A percentile compares a stretch with the other conserved stretches of the same genome.
Evolutionary conservation across 2,329 filamentous ascomycete genomes (phyloP).

Genomic region (Raffaelea deltoideospora): DNA sequence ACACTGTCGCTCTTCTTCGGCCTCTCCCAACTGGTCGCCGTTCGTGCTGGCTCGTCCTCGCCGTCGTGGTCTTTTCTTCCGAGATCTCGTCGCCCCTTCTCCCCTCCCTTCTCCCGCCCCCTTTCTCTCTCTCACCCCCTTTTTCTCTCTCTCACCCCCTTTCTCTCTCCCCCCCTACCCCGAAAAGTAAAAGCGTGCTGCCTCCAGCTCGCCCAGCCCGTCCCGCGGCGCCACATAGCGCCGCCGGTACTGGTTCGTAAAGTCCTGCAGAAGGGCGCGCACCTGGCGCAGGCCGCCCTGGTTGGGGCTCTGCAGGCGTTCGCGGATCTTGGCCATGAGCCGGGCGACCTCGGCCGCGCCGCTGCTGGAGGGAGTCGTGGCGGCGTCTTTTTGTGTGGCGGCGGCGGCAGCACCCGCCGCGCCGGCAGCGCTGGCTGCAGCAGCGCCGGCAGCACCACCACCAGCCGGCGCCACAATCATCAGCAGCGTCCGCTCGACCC

Average conservation of each 20-base stretch:
- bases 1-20: too few relatives aligned
- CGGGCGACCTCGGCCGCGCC: constrained; percentile 71
- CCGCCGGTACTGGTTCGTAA: constrained; percentile 85
- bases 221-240: constrained; percentile 92
- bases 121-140: not conserved
- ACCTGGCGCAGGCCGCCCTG: constrained; percentile 55
- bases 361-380: constrained; percentile 61
- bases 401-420: too few relatives aligned
- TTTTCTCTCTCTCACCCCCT: not conserved
- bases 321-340: constrained; percentile 61
- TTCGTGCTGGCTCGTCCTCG: too few relatives aligned
- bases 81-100: not conserved
- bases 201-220: constrained; percentile 75
- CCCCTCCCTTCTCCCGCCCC: not conserved
- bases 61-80: not conserved
- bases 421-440: too few relatives aligned
- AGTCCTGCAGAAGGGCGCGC: constrained; percentile 78
- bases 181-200: constrained; percentile 70
- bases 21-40: too few relatives aligned
- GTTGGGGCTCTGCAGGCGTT: constrained; percentile 37
- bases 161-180: constrained; percentile 14
- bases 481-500: constrained; percentile 72
- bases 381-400: too few relatives aligned
- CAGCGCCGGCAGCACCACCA: too few relatives aligned
- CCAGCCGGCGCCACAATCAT: constrained; percentile 68